These are phyloP conservation scores for Pulveroboletus ravenelii DNA, from an alignment of 768 basidiomycete genomes.

Conservation along the genomic window DNA sequence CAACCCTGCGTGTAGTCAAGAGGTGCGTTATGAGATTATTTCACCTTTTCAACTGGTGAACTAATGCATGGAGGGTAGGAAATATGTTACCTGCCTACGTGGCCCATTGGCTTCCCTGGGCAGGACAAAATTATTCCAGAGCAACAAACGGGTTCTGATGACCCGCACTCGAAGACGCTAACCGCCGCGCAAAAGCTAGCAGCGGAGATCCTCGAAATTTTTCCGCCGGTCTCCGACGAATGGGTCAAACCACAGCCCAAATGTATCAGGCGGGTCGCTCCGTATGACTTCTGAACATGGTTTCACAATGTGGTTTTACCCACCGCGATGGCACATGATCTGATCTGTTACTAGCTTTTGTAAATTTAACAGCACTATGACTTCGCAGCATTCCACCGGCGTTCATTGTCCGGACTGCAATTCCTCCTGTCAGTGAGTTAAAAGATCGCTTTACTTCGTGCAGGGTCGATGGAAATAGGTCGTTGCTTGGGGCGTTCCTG, in stretches of 20 bases:
- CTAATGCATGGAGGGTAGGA: slow-evolving; percentile 7
- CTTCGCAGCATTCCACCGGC: background rate
- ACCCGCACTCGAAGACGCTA: background rate
- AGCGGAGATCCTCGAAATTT: background rate
- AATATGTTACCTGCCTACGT: slow-evolving; percentile 18
- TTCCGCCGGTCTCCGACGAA: background rate
- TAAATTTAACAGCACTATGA: background rate
- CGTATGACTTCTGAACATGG: background rate
- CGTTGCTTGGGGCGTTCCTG: no score
- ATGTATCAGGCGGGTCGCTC: slow-evolving; percentile 5
- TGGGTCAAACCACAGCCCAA: slow-evolving; percentile 14
- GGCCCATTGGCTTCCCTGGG: slow-evolving; percentile 12
- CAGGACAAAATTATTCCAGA: background rate
- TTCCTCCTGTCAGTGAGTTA: background rate
- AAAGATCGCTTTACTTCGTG: no score
- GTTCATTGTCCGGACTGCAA: background rate
- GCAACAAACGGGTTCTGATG: background rate
- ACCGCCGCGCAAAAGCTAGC: background rate
- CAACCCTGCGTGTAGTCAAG: slow-evolving; percentile 39
- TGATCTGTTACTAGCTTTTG: background rate
- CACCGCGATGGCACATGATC: background rate
- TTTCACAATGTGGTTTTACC: background rate
- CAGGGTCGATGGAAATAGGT: background rate
- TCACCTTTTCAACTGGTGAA: background rate
- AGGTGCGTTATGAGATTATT: slow-evolving; percentile 27